Conservation (phyloP, 2,329 filamentous ascomycete genomes). For the Aspergillus sergii region DNA sequence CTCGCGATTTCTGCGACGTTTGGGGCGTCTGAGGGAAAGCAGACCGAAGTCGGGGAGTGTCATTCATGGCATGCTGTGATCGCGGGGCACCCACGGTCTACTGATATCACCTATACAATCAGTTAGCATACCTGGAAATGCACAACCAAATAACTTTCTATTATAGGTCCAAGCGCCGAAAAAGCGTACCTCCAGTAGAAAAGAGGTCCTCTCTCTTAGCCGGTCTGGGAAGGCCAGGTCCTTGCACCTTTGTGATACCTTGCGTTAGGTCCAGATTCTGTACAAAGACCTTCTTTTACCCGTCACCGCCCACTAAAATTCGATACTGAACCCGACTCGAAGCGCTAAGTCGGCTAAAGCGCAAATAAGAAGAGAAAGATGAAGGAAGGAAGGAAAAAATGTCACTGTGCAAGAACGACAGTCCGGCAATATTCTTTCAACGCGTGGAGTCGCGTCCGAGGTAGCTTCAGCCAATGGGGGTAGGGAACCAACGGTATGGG, state of each 20-base stretch:
- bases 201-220: neutral
- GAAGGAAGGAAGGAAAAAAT: neutral
- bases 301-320: neutral
- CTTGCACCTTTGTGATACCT: neutral
- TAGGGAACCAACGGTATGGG: neutral
- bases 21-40: constrained; percentile 77
- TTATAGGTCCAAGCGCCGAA: neutral
- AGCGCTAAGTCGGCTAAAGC: neutral
- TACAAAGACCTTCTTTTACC: neutral
- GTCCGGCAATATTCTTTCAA: constrained; percentile 2
- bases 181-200: neutral
- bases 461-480: constrained; percentile 23
- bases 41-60: constrained; percentile 79
- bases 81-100: constrained; percentile 18
- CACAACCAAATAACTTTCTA: neutral
- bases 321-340: neutral
- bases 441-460: constrained; percentile 19
- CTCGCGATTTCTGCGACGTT: constrained; percentile 44
- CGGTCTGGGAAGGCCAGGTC: neutral
- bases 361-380: neutral
- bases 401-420: neutral
- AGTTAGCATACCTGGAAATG: neutral
- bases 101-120: constrained; percentile 10
- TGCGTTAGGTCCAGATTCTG: neutral
- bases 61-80: constrained; percentile 72